phyloP scores from a whole-genome alignment of 2,329 filamentous ascomycete species.

The Cytospora chrysosperma region DNA sequence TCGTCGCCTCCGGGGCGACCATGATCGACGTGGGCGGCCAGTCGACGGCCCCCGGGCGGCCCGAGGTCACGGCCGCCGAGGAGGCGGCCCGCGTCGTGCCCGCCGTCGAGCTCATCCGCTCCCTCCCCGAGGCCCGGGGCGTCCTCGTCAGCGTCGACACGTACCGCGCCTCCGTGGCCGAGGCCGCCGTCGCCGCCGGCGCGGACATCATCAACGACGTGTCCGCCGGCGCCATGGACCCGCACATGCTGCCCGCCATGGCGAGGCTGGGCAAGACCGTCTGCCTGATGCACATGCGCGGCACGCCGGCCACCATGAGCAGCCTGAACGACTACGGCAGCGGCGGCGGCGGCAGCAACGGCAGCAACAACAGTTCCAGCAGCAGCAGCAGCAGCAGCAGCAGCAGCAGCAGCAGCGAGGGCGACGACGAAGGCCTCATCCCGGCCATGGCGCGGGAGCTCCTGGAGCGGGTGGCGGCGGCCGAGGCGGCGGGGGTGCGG shows the following conservation, averaged over 20 bases:
- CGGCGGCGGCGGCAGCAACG: constrained; percentile 58
- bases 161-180: constrained; percentile 81
- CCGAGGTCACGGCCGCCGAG: constrained; percentile 67
- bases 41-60: constrained; percentile 78
- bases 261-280: constrained; percentile 77
- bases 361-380: too few species aligned
- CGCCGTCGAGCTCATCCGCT: constrained; percentile 71
- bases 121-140: constrained; percentile 58
- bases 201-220: constrained; percentile 96
- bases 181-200: constrained; percentile 71
- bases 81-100: constrained; percentile 79
- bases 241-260: constrained; percentile 77
- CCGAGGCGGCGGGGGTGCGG: constrained; percentile 76
- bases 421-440: constrained; percentile 54
- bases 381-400: constrained; percentile 62
- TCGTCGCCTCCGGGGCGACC: constrained; percentile 69
- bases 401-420: constrained; percentile 50
- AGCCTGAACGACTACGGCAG: constrained; percentile 68
- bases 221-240: constrained; percentile 76
- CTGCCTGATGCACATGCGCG: constrained; percentile 88
- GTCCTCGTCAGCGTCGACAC: constrained; percentile 89
- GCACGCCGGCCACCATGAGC: constrained; percentile 80
- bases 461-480: constrained; percentile 65
- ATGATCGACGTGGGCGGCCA: constrained; percentile 94
- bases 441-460: constrained; percentile 67